These are phyloP conservation scores for Apiotrichum domesticum DNA, from an alignment of 1,284 basidiomycete genomes.

Conservation along the genomic window DNA sequence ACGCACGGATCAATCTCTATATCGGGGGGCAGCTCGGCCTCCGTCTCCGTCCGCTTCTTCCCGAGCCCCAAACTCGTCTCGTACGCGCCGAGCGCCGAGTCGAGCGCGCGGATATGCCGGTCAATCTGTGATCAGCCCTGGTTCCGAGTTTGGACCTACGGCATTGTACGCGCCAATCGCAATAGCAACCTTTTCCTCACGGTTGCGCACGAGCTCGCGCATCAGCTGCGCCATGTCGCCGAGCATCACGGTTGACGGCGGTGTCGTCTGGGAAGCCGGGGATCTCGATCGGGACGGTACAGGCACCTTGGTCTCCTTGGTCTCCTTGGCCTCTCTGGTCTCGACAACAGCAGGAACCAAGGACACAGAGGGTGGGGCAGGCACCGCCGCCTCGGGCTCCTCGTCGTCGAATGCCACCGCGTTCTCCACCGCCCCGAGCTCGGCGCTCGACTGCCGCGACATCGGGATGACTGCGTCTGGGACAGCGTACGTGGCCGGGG, in stretches of 20 bases:
- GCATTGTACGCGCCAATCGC: constrained; percentile 50
- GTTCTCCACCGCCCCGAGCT: constrained; percentile 2
- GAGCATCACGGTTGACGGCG: constrained; percentile 11
- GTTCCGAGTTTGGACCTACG: constrained; percentile 18
- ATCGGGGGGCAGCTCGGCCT: not conserved
- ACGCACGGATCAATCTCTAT: constrained; percentile 10
- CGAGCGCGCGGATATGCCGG: constrained; percentile 51
- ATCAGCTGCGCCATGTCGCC: constrained; percentile 38
- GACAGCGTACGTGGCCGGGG: no score
- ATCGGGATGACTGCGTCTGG: not conserved
- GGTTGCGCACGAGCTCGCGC: constrained; percentile 42
- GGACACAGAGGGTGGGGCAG: not conserved
- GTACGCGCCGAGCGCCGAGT: constrained; percentile 45
- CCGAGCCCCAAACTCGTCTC: constrained; percentile 31
- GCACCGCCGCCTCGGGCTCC: not conserved
- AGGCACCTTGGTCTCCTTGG: no score
- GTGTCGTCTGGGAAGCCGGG: no score
- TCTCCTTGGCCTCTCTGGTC: no score
- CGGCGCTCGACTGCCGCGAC: not conserved
- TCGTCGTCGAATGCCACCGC: not conserved
- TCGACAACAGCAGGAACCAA: no score
- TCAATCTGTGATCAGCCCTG: constrained; percentile 42
- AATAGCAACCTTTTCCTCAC: constrained; percentile 51
- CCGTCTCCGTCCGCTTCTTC: constrained; percentile 4
- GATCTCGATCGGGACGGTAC: no score